These are phyloP conservation scores for Fragaria ananassa DNA, from an alignment of 306 rosid genomes.

Conservation along the genomic window DNA sequence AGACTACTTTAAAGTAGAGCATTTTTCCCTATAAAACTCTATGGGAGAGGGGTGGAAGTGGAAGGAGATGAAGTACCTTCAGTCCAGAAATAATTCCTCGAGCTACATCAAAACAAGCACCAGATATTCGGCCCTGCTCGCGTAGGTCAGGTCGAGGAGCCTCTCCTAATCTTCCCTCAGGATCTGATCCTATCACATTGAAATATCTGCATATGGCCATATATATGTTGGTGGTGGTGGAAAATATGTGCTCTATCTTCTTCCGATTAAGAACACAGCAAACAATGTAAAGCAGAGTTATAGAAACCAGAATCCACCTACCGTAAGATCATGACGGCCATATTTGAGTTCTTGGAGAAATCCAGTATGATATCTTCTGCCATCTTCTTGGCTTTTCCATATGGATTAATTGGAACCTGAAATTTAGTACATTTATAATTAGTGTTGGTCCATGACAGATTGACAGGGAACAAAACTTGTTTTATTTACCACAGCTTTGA, in stretches of 20 bases:
- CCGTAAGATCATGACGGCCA: slow-evolving; percentile 98
- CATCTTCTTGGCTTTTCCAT: slow-evolving; percentile 98
- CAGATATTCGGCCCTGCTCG: slow-evolving; percentile 86
- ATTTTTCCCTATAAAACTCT: not conserved
- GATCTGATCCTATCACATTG: slow-evolving; percentile 92
- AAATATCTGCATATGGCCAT: slow-evolving; percentile 54
- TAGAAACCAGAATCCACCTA: slow-evolving; percentile 19
- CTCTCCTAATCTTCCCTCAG: slow-evolving; percentile 87
- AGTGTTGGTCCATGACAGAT: not conserved
- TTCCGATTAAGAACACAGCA: not conserved
- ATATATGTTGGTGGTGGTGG: not conserved
- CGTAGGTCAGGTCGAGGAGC: slow-evolving; percentile 91
- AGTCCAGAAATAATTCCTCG: slow-evolving; percentile 68
- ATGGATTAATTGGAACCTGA: slow-evolving; percentile 96
- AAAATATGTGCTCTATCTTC: not conserved
- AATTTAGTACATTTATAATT: slow-evolving; percentile 8
- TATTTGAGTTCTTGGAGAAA: slow-evolving; percentile 78
- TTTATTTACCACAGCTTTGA: no score
- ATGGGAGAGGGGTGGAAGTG: not conserved
- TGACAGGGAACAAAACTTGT: not conserved
- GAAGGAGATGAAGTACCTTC: slow-evolving; percentile 39
- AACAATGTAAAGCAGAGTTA: not conserved
- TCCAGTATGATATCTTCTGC: slow-evolving; percentile 95
- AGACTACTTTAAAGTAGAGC: not conserved
- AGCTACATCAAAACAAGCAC: slow-evolving; percentile 93